These are phyloP conservation scores for Fusarium sororula DNA, from an alignment of 2,329 filamentous ascomycete species.

Conservation along the genomic window DNA sequence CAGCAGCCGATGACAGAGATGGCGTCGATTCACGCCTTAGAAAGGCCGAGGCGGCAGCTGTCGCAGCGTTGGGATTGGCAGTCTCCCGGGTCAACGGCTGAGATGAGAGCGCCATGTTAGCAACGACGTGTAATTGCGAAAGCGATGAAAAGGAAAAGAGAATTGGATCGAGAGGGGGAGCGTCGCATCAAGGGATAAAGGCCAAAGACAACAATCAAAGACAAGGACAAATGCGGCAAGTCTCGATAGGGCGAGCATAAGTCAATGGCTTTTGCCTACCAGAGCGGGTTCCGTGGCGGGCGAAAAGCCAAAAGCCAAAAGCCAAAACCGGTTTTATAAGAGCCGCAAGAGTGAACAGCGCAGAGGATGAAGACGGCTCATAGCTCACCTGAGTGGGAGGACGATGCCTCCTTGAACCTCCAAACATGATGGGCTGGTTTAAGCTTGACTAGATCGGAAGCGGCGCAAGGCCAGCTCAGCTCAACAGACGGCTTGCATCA, in stretches of 20 bases:
- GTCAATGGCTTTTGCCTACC: constrained; percentile 4
- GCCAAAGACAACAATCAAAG: neutral
- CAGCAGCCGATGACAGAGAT: constrained; percentile 83
- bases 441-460: constrained; percentile 28
- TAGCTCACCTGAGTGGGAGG: constrained; percentile 61
- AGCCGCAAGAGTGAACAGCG: constrained; percentile 1
- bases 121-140: neutral
- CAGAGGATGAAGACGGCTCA: constrained; percentile 50
- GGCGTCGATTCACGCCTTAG: constrained; percentile 70
- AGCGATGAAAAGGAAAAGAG: neutral
- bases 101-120: constrained; percentile 42
- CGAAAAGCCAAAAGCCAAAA: constrained; percentile 35
- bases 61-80: constrained; percentile 77
- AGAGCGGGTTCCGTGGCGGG: constrained; percentile 16
- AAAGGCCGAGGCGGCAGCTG: constrained; percentile 85
- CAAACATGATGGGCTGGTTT: constrained; percentile 55
- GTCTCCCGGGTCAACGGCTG: constrained; percentile 72
- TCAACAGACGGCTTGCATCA: constrained; percentile 35
- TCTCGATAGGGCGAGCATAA: neutral
- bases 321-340: constrained; percentile 34
- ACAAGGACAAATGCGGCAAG: constrained; percentile 4
- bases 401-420: constrained; percentile 59
- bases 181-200: neutral
- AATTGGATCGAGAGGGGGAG: neutral
- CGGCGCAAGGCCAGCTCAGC: constrained; percentile 34